phyloP scores from a whole-genome alignment of 768 basidiomycete genomes.

The Boletellus emodensis region DNA sequence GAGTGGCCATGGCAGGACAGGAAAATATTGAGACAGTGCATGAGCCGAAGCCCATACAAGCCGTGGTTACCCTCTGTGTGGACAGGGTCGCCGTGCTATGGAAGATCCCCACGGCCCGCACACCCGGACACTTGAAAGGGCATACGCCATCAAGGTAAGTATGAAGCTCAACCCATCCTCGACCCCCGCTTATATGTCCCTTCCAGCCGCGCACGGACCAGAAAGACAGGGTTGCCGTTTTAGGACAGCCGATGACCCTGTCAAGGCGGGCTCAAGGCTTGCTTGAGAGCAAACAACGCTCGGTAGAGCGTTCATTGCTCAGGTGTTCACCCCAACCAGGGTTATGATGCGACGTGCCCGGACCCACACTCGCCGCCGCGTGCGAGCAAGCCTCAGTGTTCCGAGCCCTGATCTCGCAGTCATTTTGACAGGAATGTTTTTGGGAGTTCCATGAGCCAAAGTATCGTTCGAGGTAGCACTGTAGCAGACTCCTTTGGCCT shows the following conservation, averaged over 20 bases:
- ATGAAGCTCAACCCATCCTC: constrained; percentile 29
- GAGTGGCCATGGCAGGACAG: constrained; percentile 61
- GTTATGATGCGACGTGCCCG: constrained; percentile 15
- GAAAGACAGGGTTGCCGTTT: neutral
- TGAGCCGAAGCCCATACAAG: constrained; percentile 63
- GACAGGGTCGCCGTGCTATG: constrained; percentile 58
- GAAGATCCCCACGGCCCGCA: constrained; percentile 51
- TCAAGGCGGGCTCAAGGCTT: too few relatives aligned
- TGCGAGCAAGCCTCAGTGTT: constrained; percentile 12
- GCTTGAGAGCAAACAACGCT: too few relatives aligned
- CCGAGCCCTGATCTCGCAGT: neutral
- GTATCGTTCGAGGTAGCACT: constrained; percentile 14
- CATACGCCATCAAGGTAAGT: constrained; percentile 66
- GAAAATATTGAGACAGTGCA: constrained; percentile 81
- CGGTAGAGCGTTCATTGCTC: neutral
- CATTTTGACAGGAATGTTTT: neutral
- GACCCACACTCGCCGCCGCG: constrained; percentile 15
- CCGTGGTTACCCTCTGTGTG: constrained; percentile 39
- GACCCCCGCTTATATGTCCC: constrained; percentile 9
- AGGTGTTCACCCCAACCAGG: constrained; percentile 9
- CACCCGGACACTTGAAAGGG: constrained; percentile 51
- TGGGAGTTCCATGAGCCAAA: neutral
- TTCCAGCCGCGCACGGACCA: neutral
- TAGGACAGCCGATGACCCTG: too few relatives aligned
- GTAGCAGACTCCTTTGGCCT: constrained; percentile 15